Evolutionary conservation across 495 filamentous ascomycete genomes (phyloP).

Genomic region (Pyronema omphalodes): DNA sequence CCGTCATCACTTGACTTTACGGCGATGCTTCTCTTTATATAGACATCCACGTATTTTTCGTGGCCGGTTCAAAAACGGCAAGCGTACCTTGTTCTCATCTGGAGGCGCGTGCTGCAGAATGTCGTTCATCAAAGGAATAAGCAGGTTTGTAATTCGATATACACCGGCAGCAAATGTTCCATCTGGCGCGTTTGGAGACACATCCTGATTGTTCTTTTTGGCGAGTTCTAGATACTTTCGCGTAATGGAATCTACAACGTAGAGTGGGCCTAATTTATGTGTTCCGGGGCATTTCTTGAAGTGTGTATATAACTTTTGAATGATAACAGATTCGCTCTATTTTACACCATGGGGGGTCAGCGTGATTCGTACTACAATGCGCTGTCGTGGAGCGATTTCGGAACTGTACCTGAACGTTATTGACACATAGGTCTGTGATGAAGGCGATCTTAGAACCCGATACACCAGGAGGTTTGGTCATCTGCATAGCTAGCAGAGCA

Average conservation of each 20-base stretch:
- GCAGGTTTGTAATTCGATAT: conserved; percentile 85
- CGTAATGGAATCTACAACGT: conserved; percentile 99
- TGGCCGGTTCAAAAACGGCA: conserved; percentile 11
- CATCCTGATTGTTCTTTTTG: conserved; percentile 60
- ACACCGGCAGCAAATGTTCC: conserved; percentile 90
- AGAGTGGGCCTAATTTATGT: conserved; percentile 96
- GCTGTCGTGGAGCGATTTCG: conserved; percentile 3
- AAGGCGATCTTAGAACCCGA: conserved; percentile 73
- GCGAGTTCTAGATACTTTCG: conserved; percentile 96
- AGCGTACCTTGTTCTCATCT: conserved; percentile 96
- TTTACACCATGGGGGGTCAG: conserved; percentile 18
- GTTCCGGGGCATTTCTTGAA: conserved; percentile 90
- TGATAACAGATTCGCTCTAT: conserved; percentile 85
- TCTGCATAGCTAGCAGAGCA: conserved; percentile 76
- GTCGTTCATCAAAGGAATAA: conserved; percentile 88
- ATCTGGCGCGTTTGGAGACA: conserved; percentile 57
- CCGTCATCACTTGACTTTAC: not conserved
- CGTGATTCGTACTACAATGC: conserved; percentile 18
- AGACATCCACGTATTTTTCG: not conserved
- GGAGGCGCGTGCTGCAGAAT: conserved; percentile 78
- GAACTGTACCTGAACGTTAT: conserved; percentile 70
- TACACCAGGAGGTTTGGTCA: conserved; percentile 80
- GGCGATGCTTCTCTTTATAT: not conserved
- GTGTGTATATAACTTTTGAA: conserved; percentile 89
- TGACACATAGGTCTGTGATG: conserved; percentile 68